Percentiles rank a stretch among this genome's conserved stretches.
Evolutionary conservation across 257 asterid genomes (phyloP).

Genomic region (Solanum bulbocastanum): DNA sequence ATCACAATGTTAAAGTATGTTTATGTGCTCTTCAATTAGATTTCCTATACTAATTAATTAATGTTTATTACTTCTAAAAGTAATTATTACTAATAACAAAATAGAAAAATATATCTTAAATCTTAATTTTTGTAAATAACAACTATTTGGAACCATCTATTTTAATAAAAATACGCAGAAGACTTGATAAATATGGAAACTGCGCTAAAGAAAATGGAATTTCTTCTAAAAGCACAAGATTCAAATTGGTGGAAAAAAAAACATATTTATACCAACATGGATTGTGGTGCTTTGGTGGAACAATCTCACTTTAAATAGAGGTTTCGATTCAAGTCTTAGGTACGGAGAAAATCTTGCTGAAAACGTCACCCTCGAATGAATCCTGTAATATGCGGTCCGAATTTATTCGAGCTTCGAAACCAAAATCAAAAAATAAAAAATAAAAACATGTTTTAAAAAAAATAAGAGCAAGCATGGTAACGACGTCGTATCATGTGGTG

Average conservation of each 20-base stretch:
- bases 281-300: fast-evolving
- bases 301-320: neutral
- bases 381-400: too few species aligned
- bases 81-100: neutral
- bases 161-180: neutral
- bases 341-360: too few species aligned
- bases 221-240: too few species aligned
- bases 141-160: neutral
- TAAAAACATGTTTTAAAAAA: neutral
- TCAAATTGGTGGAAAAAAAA: too few species aligned
- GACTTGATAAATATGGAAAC: neutral
- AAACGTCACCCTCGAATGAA: too few species aligned
- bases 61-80: neutral
- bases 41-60: neutral
- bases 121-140: neutral
- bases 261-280: too few species aligned
- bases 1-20: neutral
- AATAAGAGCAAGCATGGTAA: neutral
- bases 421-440: too few species aligned
- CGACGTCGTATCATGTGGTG: neutral
- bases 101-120: neutral
- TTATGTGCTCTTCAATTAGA: neutral
- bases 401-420: too few species aligned
- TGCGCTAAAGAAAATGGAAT: too few species aligned
- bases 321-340: neutral